Conservation (phyloP, 2,329 filamentous ascomycete genomes). For the Tolypocladium amazonense region DNA sequence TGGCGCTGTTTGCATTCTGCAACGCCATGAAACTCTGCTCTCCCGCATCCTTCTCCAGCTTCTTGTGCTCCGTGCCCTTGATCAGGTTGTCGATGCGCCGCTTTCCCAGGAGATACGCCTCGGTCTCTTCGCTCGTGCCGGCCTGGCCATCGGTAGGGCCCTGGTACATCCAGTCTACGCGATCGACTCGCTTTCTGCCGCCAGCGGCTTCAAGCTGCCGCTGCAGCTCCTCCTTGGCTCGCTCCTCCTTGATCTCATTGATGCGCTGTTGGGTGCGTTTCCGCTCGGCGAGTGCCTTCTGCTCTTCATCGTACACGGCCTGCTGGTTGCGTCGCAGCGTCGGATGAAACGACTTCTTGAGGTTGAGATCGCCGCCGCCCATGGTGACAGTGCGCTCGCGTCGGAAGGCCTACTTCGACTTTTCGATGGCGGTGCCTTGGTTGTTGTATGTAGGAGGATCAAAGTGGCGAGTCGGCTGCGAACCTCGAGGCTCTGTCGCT, state of each 20-base stretch:
- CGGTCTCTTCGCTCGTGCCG: constrained; percentile 79
- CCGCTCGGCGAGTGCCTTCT: constrained; percentile 86
- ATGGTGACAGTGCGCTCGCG: constrained; percentile 40
- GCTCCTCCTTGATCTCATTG: constrained; percentile 89
- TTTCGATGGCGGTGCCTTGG: too few species aligned
- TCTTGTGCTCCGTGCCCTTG: constrained; percentile 69
- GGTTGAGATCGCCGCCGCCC: constrained; percentile 89
- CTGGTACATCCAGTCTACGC: constrained; percentile 98
- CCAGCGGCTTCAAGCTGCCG: constrained; percentile 81
- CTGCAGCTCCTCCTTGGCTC: constrained; percentile 84
- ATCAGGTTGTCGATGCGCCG: constrained; percentile 76
- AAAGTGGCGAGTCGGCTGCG: background rate
- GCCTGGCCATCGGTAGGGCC: constrained; percentile 68
- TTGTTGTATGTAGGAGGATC: background rate
- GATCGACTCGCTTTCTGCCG: constrained; percentile 65
- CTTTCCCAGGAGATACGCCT: constrained; percentile 88
- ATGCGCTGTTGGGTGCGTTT: constrained; percentile 86
- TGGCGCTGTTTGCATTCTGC: constrained; percentile 59
- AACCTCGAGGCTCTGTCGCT: background rate
- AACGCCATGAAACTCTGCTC: constrained; percentile 50
- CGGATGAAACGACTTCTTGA: constrained; percentile 95
- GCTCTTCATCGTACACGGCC: constrained; percentile 83
- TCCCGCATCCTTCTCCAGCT: constrained; percentile 63
- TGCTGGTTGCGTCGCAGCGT: constrained; percentile 82
- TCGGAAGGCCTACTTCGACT: background rate